These are phyloP conservation scores for Staphylotrichum longicolle DNA, from an alignment of 495 filamentous ascomycete species.

Conservation along the genomic window DNA sequence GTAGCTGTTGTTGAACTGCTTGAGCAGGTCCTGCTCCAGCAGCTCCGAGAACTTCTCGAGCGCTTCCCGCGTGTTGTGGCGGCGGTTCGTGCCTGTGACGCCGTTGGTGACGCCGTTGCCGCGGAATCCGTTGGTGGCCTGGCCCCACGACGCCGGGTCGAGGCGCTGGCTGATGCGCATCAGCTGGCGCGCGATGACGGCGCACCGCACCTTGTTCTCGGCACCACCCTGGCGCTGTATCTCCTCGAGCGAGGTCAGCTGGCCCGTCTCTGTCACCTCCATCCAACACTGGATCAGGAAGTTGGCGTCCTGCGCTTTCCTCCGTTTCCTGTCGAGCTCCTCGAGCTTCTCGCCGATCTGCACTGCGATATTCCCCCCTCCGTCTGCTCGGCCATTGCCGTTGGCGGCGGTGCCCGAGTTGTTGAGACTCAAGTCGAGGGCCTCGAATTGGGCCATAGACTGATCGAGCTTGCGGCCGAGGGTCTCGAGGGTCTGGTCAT, in stretches of 20 bases:
- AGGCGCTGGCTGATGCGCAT: conserved; percentile 83
- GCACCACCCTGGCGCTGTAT: conserved; percentile 72
- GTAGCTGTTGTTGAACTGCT: conserved; percentile 96
- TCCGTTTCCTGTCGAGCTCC: conserved; percentile 86
- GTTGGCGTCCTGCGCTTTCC: conserved; percentile 85
- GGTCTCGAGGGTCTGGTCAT: conserved; percentile 81
- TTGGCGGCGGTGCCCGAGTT: conserved; percentile 40
- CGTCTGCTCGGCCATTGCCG: conserved; percentile 54
- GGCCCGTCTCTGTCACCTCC: conserved; percentile 81
- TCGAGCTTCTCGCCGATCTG: conserved; percentile 92
- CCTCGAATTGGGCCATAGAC: conserved; percentile 85
- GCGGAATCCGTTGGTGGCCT: conserved; percentile 52
- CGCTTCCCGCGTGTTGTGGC: conserved; percentile 75
- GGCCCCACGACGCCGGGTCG: conserved; percentile 69
- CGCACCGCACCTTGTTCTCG: conserved; percentile 84
- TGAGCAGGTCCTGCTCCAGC: conserved; percentile 89
- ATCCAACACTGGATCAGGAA: conserved; percentile 96
- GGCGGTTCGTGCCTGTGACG: conserved; percentile 39
- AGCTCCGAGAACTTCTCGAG: conserved; percentile 97
- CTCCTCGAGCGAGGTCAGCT: conserved; percentile 76
- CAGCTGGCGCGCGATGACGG: conserved; percentile 83
- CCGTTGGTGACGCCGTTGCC: conserved; percentile 57
- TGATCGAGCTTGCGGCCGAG: conserved; percentile 85
- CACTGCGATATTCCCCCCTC: conserved; percentile 80
- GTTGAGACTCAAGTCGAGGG: conserved; percentile 76